Evolutionary conservation across 495 filamentous ascomycete species (phyloP).

Genomic region (Polyplosphaeria fusca): DNA sequence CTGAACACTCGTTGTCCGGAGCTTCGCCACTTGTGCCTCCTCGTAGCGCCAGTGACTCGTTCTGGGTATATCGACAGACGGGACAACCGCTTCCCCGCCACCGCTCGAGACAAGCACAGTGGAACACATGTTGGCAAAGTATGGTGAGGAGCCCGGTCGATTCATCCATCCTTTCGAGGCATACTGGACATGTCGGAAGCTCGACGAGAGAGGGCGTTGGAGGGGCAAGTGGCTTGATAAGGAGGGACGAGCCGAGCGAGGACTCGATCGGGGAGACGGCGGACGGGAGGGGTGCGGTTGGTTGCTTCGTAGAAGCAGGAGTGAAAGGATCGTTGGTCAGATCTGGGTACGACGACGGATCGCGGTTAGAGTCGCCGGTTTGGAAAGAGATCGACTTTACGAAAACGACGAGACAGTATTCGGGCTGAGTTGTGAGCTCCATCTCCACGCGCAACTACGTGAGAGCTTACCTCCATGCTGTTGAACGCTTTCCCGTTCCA

Average conservation of each 20-base stretch:
- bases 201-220: slow-evolving; percentile 88
- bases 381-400: slow-evolving; percentile 84
- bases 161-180: slow-evolving; percentile 97
- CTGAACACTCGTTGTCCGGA: slow-evolving; percentile 58
- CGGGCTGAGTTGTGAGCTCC: slow-evolving; percentile 57
- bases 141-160: slow-evolving; percentile 93
- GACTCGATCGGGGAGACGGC: slow-evolving; percentile 36
- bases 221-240: slow-evolving; percentile 80
- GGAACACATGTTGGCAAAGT: slow-evolving; percentile 96
- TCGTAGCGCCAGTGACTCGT: slow-evolving; percentile 25
- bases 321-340: slow-evolving; percentile 66
- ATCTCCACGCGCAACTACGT: not conserved
- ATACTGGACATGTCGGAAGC: slow-evolving; percentile 93
- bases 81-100: slow-evolving; percentile 94
- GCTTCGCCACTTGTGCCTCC: slow-evolving; percentile 37
- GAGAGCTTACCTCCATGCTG: slow-evolving; percentile 72
- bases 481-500: slow-evolving; percentile 97
- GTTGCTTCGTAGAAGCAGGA: slow-evolving; percentile 36
- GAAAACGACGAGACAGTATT: slow-evolving; percentile 94
- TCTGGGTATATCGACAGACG: slow-evolving; percentile 84
- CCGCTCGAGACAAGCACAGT: slow-evolving; percentile 93
- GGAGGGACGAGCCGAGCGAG: slow-evolving; percentile 44
- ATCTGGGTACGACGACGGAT: slow-evolving; percentile 52
- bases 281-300: slow-evolving; percentile 34
- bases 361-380: slow-evolving; percentile 40